Percentiles rank a stretch among this genome's conserved stretches.
Evolutionary conservation across 75 land plant species (phyloP).

Genomic region (Selaginella tamariscina): DNA sequence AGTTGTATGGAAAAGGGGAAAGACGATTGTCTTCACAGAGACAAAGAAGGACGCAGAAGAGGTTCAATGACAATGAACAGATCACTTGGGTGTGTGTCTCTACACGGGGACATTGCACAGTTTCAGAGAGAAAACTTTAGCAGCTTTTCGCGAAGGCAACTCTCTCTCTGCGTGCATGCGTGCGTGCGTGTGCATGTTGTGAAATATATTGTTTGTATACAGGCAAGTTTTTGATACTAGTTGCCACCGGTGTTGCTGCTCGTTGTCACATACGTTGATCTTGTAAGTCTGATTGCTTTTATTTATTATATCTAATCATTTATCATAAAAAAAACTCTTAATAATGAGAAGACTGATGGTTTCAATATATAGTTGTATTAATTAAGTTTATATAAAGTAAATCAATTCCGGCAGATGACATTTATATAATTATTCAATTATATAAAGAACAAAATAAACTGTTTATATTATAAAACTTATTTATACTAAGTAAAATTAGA

Average conservation of each 20-base stretch:
- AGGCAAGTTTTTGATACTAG: too few species aligned
- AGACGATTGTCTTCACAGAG: conserved; percentile 48
- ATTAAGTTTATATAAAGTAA: too few species aligned
- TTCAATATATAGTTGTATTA: too few species aligned
- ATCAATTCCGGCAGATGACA: too few species aligned
- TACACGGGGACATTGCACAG: conserved; percentile 5
- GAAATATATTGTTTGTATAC: too few species aligned
- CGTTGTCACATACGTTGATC: conserved; percentile 91
- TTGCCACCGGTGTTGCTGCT: conserved; percentile 97
- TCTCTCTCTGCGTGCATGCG: too few species aligned
- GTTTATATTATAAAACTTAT: too few species aligned
- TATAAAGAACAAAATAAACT: too few species aligned
- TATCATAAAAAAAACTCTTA: background rate
- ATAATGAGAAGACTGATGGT: too few species aligned
- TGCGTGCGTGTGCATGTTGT: too few species aligned
- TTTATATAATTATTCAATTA: background rate
- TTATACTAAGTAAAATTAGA: too few species aligned
- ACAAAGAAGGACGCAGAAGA: conserved; percentile 5
- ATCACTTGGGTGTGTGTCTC: conserved; percentile 1
- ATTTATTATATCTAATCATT: too few species aligned
- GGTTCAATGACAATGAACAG: conserved; percentile 9
- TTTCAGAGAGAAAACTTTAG: conserved; percentile 6
- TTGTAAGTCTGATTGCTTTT: conserved; percentile 32
- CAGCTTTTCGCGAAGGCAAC: background rate
- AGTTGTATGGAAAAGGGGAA: conserved; percentile 96